These are phyloP conservation scores for Cercospora zeae-maydis DNA, from an alignment of 2,329 filamentous ascomycete genomes.

Conservation along the genomic window DNA sequence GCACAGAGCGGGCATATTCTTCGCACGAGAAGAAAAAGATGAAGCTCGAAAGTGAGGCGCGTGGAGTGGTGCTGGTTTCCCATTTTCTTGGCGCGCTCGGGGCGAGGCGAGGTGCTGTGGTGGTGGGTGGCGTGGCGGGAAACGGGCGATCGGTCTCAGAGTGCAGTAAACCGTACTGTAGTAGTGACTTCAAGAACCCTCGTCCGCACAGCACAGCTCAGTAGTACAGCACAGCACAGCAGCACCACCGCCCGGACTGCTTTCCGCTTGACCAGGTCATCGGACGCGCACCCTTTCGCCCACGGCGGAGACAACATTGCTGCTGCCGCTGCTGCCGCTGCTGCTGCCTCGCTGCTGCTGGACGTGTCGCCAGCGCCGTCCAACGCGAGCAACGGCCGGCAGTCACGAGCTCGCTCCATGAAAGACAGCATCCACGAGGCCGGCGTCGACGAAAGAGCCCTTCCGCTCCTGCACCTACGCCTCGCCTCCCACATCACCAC, in stretches of 20 bases:
- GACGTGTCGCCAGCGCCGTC: neutral
- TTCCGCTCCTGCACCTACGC: neutral
- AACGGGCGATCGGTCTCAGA: neutral
- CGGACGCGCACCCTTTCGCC: neutral
- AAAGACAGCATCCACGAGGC: slow-evolving; percentile 1
- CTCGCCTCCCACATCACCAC: neutral
- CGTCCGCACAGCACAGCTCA: neutral
- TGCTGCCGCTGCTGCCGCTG: neutral
- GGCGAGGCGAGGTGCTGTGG: too few relatives aligned
- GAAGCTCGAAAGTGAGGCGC: neutral
- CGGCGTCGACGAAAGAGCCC: neutral
- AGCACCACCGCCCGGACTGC: neutral
- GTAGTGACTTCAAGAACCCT: neutral
- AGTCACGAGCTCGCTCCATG: neutral
- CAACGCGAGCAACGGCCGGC: neutral
- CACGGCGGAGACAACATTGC: neutral
- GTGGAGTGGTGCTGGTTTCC: neutral
- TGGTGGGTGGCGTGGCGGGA: neutral
- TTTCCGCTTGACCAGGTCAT: neutral
- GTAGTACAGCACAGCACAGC: neutral
- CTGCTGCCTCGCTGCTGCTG: neutral
- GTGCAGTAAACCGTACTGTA: too few relatives aligned
- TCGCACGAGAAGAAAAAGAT: neutral
- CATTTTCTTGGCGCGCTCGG: neutral
- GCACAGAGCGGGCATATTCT: neutral